Evolutionary conservation across 202 grass and related monocot genomes (phyloP).

Genomic region (Panicum virgatum): DNA sequence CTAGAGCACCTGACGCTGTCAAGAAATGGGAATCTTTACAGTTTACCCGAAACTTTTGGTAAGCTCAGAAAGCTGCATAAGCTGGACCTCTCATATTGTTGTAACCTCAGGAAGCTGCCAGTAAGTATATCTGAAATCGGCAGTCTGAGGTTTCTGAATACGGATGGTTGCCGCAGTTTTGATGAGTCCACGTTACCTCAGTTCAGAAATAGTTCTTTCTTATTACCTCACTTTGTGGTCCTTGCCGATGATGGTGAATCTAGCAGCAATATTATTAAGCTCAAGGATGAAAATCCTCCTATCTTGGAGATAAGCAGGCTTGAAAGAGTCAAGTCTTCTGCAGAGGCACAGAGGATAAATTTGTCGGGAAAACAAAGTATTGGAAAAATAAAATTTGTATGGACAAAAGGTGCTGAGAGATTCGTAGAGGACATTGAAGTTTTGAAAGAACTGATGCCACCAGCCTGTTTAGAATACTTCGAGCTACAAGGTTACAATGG

Average conservation of each 20-base stretch:
- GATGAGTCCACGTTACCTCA: neutral
- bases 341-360: neutral
- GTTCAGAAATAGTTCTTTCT: neutral
- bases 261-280: neutral
- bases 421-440: neutral
- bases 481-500: neutral
- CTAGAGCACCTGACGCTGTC: slow-evolving; percentile 1
- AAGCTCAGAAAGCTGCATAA: neutral
- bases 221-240: neutral
- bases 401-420: neutral
- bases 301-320: neutral
- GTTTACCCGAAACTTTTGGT: neutral
- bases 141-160: neutral
- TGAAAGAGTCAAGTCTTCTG: neutral
- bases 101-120: neutral
- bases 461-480: neutral
- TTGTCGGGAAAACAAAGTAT: neutral
- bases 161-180: neutral
- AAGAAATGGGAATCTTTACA: neutral
- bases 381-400: neutral
- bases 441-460: neutral
- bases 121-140: neutral
- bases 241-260: no score
- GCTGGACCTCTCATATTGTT: neutral
- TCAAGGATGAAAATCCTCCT: neutral